Base-by-base conservation (phyloP, 495 filamentous ascomycete species). In the Aspergillus ostianus region DNA sequence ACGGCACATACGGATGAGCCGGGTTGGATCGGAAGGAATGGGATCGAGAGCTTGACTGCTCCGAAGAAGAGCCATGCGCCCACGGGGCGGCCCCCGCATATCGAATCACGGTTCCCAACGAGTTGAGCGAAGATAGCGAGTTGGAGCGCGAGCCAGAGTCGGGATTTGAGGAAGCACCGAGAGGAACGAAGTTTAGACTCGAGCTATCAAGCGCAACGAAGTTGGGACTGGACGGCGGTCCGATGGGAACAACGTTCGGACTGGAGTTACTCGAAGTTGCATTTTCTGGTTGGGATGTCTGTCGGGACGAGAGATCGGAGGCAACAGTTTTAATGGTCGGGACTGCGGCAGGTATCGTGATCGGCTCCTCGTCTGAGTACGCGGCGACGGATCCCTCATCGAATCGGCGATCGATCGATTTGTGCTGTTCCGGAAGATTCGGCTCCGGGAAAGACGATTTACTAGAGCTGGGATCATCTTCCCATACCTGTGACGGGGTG, bases 91-190 rank as follows among this genome's bases (percentile, higher is more conserved):
- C 73, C 18, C 71, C 71, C 32, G 63, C 59, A 58, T 76, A 73
- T 63, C 73, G 66, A 49, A 71, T 78, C 27, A 80, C 80, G 6
- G 81, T 84, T 23, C 80, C 80, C n/a, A 78, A 62, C 1, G 80
- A 82, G 50, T 81, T 77, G 49, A 72, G 65, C 1, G 80, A 82
- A 0, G 76, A 80, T 7, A 82, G 57, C 1, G 80, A 82, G 51
- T 79, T 77, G 0, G 73, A 73, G 18, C 76, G 70, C 0, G 70
- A 72, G 7, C 68, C 71, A 2, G 75, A 72, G 17, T 77, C 74
- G 0, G 76, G 75, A 41, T 68, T 71, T 0, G 71, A 74, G 17
- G 70, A 72, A 2, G 71, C 67, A 8, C 69, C 73, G 26, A 70
- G 64, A 13, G 63, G 69, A n/a, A 73, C 64, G 45, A 79, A 73